Evolutionary conservation across 306 rosid genomes (phyloP).

Genomic region (Malus fusca): DNA sequence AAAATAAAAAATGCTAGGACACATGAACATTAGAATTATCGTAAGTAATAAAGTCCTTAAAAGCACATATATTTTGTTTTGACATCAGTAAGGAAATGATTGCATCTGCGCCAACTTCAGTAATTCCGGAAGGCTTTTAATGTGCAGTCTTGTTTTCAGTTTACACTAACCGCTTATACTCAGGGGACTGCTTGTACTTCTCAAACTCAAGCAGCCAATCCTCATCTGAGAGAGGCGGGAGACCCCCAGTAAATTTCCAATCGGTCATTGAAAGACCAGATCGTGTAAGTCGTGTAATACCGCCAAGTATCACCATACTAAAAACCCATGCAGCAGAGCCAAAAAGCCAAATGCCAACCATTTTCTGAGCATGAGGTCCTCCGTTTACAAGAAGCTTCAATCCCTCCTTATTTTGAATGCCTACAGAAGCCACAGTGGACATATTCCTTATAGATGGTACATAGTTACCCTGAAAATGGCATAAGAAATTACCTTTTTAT

Average conservation of each 20-base stretch:
- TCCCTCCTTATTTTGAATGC: constrained; percentile 39
- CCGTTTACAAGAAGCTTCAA: constrained; percentile 62
- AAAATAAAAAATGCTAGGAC: neutral
- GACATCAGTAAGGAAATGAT: neutral
- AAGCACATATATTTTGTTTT: neutral
- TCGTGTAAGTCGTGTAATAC: constrained; percentile 72
- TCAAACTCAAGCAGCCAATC: constrained; percentile 74
- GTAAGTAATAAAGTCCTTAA: neutral
- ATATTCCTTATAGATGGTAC: constrained; percentile 34
- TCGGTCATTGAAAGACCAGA: constrained; percentile 98
- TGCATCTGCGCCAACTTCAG: neutral
- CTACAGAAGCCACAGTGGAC: constrained; percentile 35
- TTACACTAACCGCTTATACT: constrained; percentile 57
- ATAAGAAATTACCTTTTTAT: neutral
- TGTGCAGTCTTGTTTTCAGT: neutral
- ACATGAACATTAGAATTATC: neutral
- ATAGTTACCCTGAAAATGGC: constrained; percentile 35
- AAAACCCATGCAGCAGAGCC: constrained; percentile 90
- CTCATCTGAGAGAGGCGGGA: constrained; percentile 64
- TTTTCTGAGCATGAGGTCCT: constrained; percentile 61
- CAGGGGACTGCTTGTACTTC: constrained; percentile 83
- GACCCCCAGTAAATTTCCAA: constrained; percentile 72
- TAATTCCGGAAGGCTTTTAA: neutral
- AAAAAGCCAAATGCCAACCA: constrained; percentile 86
- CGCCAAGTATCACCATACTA: constrained; percentile 90